Evolutionary conservation across 2,329 filamentous ascomycete genomes (phyloP).

Genomic region (Penicillium rolfsii): DNA sequence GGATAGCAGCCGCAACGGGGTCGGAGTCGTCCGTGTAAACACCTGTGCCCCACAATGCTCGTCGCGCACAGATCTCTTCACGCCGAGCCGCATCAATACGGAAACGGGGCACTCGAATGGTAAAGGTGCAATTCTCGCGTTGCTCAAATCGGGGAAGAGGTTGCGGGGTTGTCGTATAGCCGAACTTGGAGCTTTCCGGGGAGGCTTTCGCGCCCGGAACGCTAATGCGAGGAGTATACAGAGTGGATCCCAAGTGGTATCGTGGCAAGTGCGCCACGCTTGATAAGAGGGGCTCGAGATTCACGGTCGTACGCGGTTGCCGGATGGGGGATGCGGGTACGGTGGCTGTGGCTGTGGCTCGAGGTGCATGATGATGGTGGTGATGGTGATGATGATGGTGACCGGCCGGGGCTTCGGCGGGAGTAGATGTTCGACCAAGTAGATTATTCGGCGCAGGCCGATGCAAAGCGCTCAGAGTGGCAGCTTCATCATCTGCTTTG

Average conservation of each 20-base stretch:
- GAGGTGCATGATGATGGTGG: conserved; percentile 45
- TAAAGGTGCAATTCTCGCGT: conserved; percentile 87
- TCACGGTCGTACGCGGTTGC: conserved; percentile 67
- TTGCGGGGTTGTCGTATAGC: conserved; percentile 64
- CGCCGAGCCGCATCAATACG: conserved; percentile 71
- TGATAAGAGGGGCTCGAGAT: conserved; percentile 71
- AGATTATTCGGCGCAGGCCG: conserved; percentile 34
- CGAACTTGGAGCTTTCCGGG: conserved; percentile 57
- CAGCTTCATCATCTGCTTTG: conserved; percentile 54
- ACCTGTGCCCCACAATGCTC: conserved; percentile 88
- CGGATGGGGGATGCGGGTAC: conserved; percentile 46
- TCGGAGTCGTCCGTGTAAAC: conserved; percentile 97
- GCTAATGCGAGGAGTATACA: conserved; percentile 72
- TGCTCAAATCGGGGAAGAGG: conserved; percentile 76
- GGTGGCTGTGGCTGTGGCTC: conserved; percentile 25
- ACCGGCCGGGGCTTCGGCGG: conserved; percentile 31
- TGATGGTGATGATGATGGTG: conserved; percentile 51
- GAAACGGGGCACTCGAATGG: conserved; percentile 79
- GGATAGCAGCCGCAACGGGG: conserved; percentile 87
- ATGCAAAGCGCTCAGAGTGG: conserved; percentile 28
- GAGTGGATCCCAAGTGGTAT: conserved; percentile 78
- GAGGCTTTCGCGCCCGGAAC: conserved; percentile 47
- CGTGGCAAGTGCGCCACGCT: conserved; percentile 72
- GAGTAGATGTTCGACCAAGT: conserved; percentile 36
- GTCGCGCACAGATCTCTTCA: conserved; percentile 79